Conservation (phyloP, 805 yeast genomes). For the Yamadazyma laniorum region DNA sequence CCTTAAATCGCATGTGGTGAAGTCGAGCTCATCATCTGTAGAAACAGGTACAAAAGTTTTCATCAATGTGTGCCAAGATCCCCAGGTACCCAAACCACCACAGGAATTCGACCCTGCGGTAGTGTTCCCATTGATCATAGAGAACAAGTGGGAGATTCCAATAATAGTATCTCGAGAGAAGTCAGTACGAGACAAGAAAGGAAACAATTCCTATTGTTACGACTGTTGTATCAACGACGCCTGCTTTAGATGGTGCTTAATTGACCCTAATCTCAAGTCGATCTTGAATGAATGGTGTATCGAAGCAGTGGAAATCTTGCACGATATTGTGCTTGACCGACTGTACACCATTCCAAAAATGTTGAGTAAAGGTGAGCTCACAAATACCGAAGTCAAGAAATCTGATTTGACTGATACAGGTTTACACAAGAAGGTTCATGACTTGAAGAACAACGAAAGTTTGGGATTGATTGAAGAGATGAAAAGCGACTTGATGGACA, state of each 20-base stretch:
- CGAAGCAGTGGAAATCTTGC: constrained; percentile 67
- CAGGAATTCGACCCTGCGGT: constrained; percentile 51
- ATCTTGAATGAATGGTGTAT: constrained; percentile 81
- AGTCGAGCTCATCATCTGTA: constrained; percentile 21
- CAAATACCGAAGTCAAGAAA: constrained; percentile 42
- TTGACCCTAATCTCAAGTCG: constrained; percentile 56
- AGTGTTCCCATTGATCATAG: constrained; percentile 62
- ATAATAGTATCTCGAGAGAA: constrained; percentile 61
- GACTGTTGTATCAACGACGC: constrained; percentile 76
- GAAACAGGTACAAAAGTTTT: constrained; percentile 58
- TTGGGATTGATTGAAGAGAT: constrained; percentile 44
- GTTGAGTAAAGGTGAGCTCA: constrained; percentile 62
- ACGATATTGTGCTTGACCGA: constrained; percentile 52
- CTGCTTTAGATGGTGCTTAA: constrained; percentile 60
- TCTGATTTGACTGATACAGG: constrained; percentile 41
- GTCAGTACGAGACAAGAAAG: constrained; percentile 67
- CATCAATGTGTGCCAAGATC: constrained; percentile 71
- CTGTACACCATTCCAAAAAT: constrained; percentile 70
- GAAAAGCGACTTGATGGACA: constrained; percentile 24
- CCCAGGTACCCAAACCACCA: constrained; percentile 61
- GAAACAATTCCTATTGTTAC: constrained; percentile 58
- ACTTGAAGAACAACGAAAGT: constrained; percentile 40
- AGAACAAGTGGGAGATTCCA: constrained; percentile 83
- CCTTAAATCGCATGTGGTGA: constrained; percentile 56
- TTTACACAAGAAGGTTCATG: constrained; percentile 35